Evolutionary conservation across 306 rosid species (phyloP), one percentile per base, ranked within the genome.

Genomic region (Hippophae tibetana): DNA sequence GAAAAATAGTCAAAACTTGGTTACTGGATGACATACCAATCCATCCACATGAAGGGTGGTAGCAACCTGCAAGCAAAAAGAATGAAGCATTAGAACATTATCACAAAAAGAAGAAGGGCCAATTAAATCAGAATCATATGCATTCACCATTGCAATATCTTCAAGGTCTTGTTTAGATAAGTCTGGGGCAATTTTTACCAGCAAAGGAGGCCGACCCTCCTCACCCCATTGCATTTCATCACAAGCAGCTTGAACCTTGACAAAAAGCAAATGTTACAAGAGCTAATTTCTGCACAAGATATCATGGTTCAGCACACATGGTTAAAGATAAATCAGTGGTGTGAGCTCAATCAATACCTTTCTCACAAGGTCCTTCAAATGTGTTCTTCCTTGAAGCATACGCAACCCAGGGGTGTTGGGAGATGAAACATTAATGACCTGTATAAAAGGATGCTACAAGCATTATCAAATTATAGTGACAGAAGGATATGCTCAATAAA

Each of bases 211-310:
- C 53, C 95, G 95, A 27, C 98, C 98, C 81, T 92, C 98, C 71
- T 92, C 98, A 40, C 95, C 98, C 98, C 96, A 92, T 82, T 92
- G 98, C 98, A 92, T 92, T 73, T 92, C 98, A 75, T 92, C 93
- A 58, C 98, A 88, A 65, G 98, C 96, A 55, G 92, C 96, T 64
- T 92, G 98, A 74, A 92, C 83, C 98, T 92, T 62, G 58, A 80
- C 12, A 52, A 71, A 41, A 57, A 69, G 72, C 9, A 65, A 71
- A 67, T 6, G 59, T 62, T 53, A 47, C 55, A 25, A 43, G 62
- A 73, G 74, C 69, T 62, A 71, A 74, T 43, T 13, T 48, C 47
- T 69, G 58, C 70, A 75, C 50, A 43, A 64, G 6, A 53, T 9
- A 46, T 42, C 12, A 10, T 55, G 26, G 63, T 49, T 52, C 69